Base-by-base conservation (phyloP, 2,329 filamentous ascomycete genomes). In the Monascus ruber region DNA sequence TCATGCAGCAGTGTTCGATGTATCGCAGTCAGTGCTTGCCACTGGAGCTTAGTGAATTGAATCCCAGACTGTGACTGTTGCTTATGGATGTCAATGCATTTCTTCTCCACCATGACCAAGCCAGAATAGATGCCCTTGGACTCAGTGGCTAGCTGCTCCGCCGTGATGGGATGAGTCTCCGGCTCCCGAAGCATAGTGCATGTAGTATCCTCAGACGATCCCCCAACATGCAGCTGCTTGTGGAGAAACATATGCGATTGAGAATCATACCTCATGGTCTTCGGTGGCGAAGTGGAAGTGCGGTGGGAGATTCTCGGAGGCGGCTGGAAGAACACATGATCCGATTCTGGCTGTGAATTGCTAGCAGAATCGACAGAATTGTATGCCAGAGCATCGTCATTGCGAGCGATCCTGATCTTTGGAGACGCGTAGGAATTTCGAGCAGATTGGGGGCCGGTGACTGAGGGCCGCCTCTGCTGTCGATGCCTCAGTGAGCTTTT, bases 71-170 rank as follows among this genome's bases (percentile, higher is more conserved):
- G 63, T 5, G 68, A 66, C 48, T 79, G 74, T 35, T 73, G 69
- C 34, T 76, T 78, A 48, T 89, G 84, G 1, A 93, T 81, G 39
- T 93, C 82, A 0, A 93, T 88, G 50, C 86, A 89, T 49, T 91
- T 86, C 24, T 76, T 77, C 55, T 96, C 89, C 0, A 94, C 84
- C 77, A 91, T 85, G 0, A 86, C 80, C 0, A 95, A 63, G 0
- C 84, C 86, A 0, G 81, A 79, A 51, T 94, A 94, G 11, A 64
- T 65, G 3, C 44, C 51, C 26, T 54, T 53, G 4, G 93, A 83
- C 51, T 94, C 86, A 0, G 79, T 77, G 0, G 85, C 76, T 0
- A 94, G 69, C 48, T 94, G 83, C 1, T 87, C 81, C 44, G 85
- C 80, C 0, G 79, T 81, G 5, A 91, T 87, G 0, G 77, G 73